A percentile compares a stretch with the other conserved stretches of the same genome.
These are phyloP conservation scores for Pulveroboletus sp. DNA, from an alignment of 768 basidiomycete species.

Conservation along the genomic window DNA sequence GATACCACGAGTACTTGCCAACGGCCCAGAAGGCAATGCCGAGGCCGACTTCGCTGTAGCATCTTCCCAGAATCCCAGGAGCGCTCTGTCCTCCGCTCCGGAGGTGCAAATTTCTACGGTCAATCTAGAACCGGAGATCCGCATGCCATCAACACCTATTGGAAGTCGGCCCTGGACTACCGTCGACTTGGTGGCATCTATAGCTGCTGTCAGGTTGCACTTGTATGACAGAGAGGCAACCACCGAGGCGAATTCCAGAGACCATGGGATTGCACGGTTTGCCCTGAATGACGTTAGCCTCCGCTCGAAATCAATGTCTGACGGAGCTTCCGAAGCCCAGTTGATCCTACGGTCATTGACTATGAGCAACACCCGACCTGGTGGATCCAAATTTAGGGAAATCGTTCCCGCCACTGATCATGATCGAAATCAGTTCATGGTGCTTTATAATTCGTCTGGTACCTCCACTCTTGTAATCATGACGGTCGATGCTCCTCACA, in stretches of 20 bases:
- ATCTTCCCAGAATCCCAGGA: slow-evolving; percentile 5
- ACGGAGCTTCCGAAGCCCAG: slow-evolving; percentile 86
- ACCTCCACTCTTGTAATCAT: slow-evolving; percentile 70
- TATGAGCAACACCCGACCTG: slow-evolving; percentile 83
- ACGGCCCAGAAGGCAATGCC: slow-evolving; percentile 41
- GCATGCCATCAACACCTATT: slow-evolving; percentile 22
- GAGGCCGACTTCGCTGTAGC: slow-evolving; percentile 28
- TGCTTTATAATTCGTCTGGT: slow-evolving; percentile 80
- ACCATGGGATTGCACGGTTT: slow-evolving; percentile 83
- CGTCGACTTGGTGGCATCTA: slow-evolving; percentile 69
- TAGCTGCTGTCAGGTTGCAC: slow-evolving; percentile 77
- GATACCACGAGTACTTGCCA: slow-evolving; percentile 63
- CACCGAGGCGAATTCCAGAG: slow-evolving; percentile 54
- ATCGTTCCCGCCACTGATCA: slow-evolving; percentile 92
- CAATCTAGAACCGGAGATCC: slow-evolving; percentile 57
- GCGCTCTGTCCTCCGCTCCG: neutral
- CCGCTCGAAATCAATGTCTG: slow-evolving; percentile 76
- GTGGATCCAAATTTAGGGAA: slow-evolving; percentile 83
- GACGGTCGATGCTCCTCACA: slow-evolving; percentile 87
- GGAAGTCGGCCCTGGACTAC: slow-evolving; percentile 51
- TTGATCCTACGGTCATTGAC: slow-evolving; percentile 88
- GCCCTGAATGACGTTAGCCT: slow-evolving; percentile 77
- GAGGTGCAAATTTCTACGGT: slow-evolving; percentile 7
- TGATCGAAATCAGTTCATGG: slow-evolving; percentile 88
- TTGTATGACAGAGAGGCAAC: slow-evolving; percentile 74